Evolutionary conservation across 768 basidiomycete species (phyloP).

Genomic region (Dacryopinax primogenitus): DNA sequence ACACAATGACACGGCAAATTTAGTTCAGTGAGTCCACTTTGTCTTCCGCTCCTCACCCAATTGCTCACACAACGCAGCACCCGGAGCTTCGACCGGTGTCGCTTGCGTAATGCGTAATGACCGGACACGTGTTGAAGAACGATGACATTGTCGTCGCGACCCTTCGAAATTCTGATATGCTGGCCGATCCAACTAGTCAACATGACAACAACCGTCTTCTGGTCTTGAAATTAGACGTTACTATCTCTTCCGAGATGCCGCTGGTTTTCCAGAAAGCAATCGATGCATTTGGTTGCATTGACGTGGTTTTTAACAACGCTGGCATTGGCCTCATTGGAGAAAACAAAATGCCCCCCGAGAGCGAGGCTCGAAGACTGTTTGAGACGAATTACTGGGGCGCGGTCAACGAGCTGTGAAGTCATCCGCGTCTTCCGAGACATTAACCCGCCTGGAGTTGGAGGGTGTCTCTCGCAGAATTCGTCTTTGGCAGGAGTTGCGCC

Average conservation of each 20-base stretch:
- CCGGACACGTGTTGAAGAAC: slow-evolving; percentile 26
- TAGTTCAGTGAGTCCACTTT: too few species aligned
- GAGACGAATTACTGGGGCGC: slow-evolving; percentile 33
- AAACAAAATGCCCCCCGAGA: slow-evolving; percentile 30
- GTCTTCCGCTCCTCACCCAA: too few species aligned
- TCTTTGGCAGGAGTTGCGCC: not conserved
- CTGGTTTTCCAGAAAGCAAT: slow-evolving; percentile 28
- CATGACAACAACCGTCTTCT: slow-evolving; percentile 29
- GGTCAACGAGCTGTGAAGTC: slow-evolving; percentile 23
- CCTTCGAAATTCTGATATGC: slow-evolving; percentile 29
- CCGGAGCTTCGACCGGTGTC: slow-evolving; percentile 32
- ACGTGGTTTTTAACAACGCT: slow-evolving; percentile 39
- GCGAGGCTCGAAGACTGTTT: slow-evolving; percentile 28
- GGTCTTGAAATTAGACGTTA: slow-evolving; percentile 33
- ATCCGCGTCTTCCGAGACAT: not conserved
- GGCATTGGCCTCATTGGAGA: slow-evolving; percentile 26
- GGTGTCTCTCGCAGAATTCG: not conserved
- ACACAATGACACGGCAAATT: too few species aligned
- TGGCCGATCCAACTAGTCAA: slow-evolving; percentile 24
- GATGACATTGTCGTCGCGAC: slow-evolving; percentile 36
- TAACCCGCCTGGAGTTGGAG: slow-evolving; percentile 10
- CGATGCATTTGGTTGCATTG: slow-evolving; percentile 32
- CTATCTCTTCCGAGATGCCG: slow-evolving; percentile 23
- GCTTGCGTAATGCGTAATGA: slow-evolving; percentile 29
- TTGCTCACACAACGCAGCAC: too few species aligned